Evolutionary conservation across 2,329 filamentous ascomycete species (phyloP).

Genomic region (Fusarium penzigii): DNA sequence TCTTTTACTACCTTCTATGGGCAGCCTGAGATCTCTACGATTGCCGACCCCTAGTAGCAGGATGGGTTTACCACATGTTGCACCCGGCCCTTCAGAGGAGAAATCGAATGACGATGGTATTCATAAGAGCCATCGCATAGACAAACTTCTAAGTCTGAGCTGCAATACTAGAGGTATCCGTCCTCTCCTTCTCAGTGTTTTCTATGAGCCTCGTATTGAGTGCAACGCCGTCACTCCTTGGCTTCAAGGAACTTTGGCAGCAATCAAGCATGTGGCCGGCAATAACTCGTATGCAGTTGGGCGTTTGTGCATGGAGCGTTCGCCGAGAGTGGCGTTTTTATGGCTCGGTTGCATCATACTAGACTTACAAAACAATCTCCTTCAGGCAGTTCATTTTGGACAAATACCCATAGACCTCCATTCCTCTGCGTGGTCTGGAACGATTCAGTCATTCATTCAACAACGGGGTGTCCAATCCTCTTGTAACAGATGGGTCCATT

Average conservation of each 20-base stretch:
- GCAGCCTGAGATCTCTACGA: background rate
- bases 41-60: background rate
- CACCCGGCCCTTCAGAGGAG: background rate
- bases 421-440: slow-evolving; percentile 31
- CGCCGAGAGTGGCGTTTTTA: slow-evolving; percentile 22
- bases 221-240: slow-evolving; percentile 33
- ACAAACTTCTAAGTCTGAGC: slow-evolving; percentile 29
- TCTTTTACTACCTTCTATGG: slow-evolving; percentile 2
- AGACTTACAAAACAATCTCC: slow-evolving; percentile 16
- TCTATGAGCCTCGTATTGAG: slow-evolving; percentile 29
- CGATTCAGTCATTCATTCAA: slow-evolving; percentile 30
- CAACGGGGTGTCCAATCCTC: slow-evolving; percentile 15
- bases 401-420: slow-evolving; percentile 28
- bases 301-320: slow-evolving; percentile 19
- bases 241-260: slow-evolving; percentile 29
- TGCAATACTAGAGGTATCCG: slow-evolving; percentile 25
- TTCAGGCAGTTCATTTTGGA: slow-evolving; percentile 23
- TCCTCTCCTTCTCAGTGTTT: slow-evolving; percentile 28
- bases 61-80: background rate
- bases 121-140: slow-evolving; percentile 1
- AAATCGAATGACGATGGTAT: too few relatives aligned
- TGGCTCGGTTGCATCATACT: slow-evolving; percentile 30
- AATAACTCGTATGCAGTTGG: slow-evolving; percentile 17
- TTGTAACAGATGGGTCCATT: slow-evolving; percentile 10
- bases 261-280: slow-evolving; percentile 20